Percentiles rank a stretch among this genome's conserved stretches.
Evolutionary conservation across 2,329 filamentous ascomycete species (phyloP).

Genomic region (Chaetomiaceae sp.): DNA sequence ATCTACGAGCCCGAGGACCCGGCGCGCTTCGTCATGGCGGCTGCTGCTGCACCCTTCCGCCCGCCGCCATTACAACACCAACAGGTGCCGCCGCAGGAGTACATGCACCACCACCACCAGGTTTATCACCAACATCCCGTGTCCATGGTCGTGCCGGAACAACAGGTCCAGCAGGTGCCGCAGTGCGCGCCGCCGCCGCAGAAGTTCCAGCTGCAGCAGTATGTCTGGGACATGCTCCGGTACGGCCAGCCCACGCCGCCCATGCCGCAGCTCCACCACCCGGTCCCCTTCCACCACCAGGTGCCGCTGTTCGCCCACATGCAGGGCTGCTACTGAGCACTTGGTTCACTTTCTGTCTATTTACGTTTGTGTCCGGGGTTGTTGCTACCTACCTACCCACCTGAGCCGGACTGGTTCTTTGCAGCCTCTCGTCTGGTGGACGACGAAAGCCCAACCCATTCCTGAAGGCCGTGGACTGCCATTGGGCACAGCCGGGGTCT

Average conservation of each 20-base stretch:
- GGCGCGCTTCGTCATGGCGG: no score
- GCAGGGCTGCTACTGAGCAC: constrained; percentile 44
- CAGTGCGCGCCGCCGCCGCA: constrained; percentile 32
- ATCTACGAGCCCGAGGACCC: constrained; percentile 44
- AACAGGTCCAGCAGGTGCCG: constrained; percentile 28
- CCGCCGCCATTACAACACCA: constrained; percentile 20
- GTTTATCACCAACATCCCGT: constrained; percentile 39
- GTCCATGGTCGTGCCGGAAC: constrained; percentile 32
- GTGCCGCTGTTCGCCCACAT: constrained; percentile 46
- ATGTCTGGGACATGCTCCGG: constrained; percentile 46
- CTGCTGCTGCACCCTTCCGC: constrained; percentile 30
- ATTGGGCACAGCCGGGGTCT: no score
- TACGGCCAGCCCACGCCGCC: constrained; percentile 38
- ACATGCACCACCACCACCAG: no score
- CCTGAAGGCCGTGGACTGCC: no score
- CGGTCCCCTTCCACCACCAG: constrained; percentile 47
- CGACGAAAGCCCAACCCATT: no score
- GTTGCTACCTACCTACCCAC: no score
- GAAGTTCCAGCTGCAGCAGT: constrained; percentile 42
- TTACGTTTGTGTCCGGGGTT: neutral
- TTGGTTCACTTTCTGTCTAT: neutral
- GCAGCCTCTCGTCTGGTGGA: no score
- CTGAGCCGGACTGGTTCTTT: neutral
- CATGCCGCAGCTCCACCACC: constrained; percentile 40
- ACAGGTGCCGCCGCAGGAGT: constrained; percentile 39